A percentile compares a stretch with the other conserved stretches of the same genome.
phyloP scores from a whole-genome alignment of 2,329 filamentous ascomycete species.

The Elsinoe arachidis region DNA sequence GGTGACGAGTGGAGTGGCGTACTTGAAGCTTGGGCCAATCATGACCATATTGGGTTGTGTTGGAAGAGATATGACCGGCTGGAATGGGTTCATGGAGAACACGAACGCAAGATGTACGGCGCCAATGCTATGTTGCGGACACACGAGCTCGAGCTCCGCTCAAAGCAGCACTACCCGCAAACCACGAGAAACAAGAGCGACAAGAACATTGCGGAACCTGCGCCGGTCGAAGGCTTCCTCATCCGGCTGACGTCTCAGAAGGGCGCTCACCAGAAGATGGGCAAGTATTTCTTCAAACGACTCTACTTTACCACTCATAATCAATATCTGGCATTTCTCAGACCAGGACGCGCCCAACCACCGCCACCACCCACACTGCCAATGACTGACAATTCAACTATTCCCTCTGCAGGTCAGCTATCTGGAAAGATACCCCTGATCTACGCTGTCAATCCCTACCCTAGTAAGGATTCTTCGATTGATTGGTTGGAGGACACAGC shows the following conservation, averaged over 20 bases:
- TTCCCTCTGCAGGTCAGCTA: constrained; percentile 49
- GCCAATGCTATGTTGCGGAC: constrained; percentile 58
- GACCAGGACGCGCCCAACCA: constrained; percentile 47
- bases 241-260: constrained; percentile 56
- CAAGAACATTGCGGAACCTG: constrained; percentile 47
- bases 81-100: constrained; percentile 58
- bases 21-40: constrained; percentile 49
- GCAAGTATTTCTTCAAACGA: constrained; percentile 55
- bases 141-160: constrained; percentile 57
- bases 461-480: constrained; percentile 43
- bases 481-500: constrained; percentile 45
- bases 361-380: constrained; percentile 51
- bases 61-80: constrained; percentile 62
- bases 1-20: constrained; percentile 52
- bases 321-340: constrained; percentile 54
- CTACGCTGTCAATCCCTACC: constrained; percentile 55
- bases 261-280: constrained; percentile 49
- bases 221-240: constrained; percentile 58
- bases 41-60: constrained; percentile 54
- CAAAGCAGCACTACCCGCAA: constrained; percentile 57
- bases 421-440: constrained; percentile 50
- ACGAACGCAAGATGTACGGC: constrained; percentile 61
- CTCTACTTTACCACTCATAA: constrained; percentile 58
- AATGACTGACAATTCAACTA: constrained; percentile 32
- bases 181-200: constrained; percentile 32